Evolutionary conservation across 2,329 filamentous ascomycete genomes (phyloP), one percentile per base, ranked within the genome.

Genomic region (Fusarium miscanthi): DNA sequence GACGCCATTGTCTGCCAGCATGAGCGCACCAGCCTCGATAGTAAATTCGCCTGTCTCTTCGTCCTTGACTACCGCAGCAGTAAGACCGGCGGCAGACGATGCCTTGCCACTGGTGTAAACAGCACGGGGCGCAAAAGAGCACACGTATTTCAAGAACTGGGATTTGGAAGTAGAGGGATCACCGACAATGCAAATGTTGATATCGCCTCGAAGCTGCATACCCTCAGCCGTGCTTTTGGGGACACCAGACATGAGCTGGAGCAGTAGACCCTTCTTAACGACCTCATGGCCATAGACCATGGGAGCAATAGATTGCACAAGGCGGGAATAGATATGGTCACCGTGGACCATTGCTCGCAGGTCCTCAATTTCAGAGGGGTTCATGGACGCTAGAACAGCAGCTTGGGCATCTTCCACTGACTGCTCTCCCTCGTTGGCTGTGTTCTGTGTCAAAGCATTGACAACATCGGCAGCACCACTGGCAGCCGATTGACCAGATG

Each of bases 1-100:
- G 77, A 98, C 97, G 59, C 96, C 96, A 75, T 97, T 98, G 78
- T 98, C 92, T 27, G 96, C 96, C 69, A 99, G 86, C 96, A 99
- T 98, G 64, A 99, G 90, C 17, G 96, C 96, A 84, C 96, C 96
- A 11, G 96, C 96, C 84, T 99, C 96, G 76, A 99, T 99, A 19
- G 96, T 99, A 81, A 98, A 98, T 80, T 99, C 96, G 73, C 96
- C 96, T 25, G 96, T 99, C 84, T 99, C 96, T 80, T 98, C 95
- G 78, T 99, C 96, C 81, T 98, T 99, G 70, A 98, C 92, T 2
- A 99, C 96, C 1, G 96, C 95, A 8, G 96, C 96, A 8, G 96
- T 99, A 66, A 99, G 89, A 94, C 96, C 96, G 59, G 96, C 96
- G 14, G 96, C 96, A 1, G 95, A 98, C 7, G 95, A 98, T 6